These are phyloP conservation scores for Lepidium sativum DNA, from an alignment of 345 rosid genomes.

Conservation along the genomic window DNA sequence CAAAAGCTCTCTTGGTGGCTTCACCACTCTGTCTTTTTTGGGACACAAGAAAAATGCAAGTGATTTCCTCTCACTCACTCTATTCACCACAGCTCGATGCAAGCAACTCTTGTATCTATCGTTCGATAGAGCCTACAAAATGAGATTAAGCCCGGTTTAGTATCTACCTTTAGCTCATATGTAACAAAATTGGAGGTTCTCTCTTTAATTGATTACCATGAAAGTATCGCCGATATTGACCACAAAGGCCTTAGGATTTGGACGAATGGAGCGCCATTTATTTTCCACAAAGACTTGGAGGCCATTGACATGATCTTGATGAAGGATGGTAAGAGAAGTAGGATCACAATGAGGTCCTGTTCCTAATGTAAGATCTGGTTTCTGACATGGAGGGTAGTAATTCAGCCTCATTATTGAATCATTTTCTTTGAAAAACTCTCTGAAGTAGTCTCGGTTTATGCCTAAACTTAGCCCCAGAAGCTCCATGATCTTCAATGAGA, in stretches of 20 bases:
- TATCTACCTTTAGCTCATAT: background rate
- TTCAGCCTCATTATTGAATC: conserved; percentile 97
- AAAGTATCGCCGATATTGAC: conserved; percentile 99
- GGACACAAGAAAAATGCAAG: conserved; percentile 96
- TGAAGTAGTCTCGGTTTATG: conserved; percentile 38
- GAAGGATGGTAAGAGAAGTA: conserved; percentile 92
- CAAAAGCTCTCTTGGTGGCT: conserved; percentile 68
- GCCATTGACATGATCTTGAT: conserved; percentile 92
- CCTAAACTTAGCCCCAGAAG: conserved; percentile 76
- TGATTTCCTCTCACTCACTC: conserved; percentile 68
- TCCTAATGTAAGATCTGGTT: conserved; percentile 85
- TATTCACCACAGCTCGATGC: conserved; percentile 95
- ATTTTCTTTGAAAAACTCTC: conserved; percentile 62
- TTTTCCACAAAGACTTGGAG: conserved; percentile 86
- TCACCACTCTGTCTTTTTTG: conserved; percentile 58
- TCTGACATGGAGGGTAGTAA: conserved; percentile 92
- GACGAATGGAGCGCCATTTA: conserved; percentile 74
- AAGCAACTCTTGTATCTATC: conserved; percentile 83
- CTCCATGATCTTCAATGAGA: conserved; percentile 90
- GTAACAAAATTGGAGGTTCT: background rate
- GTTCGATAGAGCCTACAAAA: conserved; percentile 72
- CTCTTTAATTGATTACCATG: conserved; percentile 50
- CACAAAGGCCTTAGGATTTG: conserved; percentile 72
- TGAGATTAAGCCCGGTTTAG: background rate
- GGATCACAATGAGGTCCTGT: conserved; percentile 99